Percentiles rank a stretch among this genome's conserved stretches.
phyloP scores from a whole-genome alignment of 2,329 filamentous ascomycete species.

The Colletotrichum sidae region DNA sequence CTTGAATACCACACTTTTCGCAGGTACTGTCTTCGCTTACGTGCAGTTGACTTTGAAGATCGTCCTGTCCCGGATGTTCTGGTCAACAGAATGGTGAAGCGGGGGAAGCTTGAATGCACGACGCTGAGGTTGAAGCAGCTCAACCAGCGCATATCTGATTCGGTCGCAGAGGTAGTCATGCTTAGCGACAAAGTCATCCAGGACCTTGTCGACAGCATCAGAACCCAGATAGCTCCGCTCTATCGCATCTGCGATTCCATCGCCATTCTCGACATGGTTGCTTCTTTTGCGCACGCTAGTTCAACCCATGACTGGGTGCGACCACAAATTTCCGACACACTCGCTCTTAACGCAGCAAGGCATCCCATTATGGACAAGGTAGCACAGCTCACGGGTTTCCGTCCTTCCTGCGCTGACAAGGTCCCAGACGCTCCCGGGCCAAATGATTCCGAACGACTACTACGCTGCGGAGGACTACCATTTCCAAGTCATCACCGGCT shows the following conservation, averaged over 20 bases:
- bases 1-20: conserved; percentile 82
- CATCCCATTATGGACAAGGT: conserved; percentile 84
- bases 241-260: conserved; percentile 90
- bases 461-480: conserved; percentile 84
- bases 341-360: conserved; percentile 79
- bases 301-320: conserved; percentile 70
- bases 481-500: conserved; percentile 94
- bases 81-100: conserved; percentile 81
- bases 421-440: conserved; percentile 48
- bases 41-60: conserved; percentile 70
- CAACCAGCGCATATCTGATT: conserved; percentile 81
- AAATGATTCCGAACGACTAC: conserved; percentile 89
- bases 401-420: neutral
- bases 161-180: conserved; percentile 84
- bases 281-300: conserved; percentile 80
- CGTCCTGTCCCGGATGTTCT: conserved; percentile 73
- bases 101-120: conserved; percentile 85
- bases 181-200: conserved; percentile 85
- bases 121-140: conserved; percentile 86
- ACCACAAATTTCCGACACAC: conserved; percentile 74
- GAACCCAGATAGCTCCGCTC: conserved; percentile 75
- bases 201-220: conserved; percentile 77
- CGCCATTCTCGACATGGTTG: conserved; percentile 87
- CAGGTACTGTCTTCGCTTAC: conserved; percentile 82
- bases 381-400: neutral